Evolutionary conservation across 139 green algal species (phyloP).

Genomic region (Bryopsis sp.): DNA sequence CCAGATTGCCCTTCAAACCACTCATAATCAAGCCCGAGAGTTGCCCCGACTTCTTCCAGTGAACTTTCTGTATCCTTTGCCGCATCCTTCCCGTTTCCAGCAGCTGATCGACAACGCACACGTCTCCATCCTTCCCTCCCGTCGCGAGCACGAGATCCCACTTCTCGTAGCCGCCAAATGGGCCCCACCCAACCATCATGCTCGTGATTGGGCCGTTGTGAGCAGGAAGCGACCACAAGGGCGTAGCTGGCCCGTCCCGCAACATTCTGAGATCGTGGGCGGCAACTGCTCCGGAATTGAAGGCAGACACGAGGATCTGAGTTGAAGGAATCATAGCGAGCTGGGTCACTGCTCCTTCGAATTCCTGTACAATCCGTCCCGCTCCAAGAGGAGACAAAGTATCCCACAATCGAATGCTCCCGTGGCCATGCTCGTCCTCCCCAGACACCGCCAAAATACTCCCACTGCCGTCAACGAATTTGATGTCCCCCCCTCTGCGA

Average conservation of each 20-base stretch:
- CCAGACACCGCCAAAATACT: slow-evolving; percentile 4
- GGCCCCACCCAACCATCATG: slow-evolving; percentile 6
- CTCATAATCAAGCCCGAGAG: slow-evolving; percentile 1
- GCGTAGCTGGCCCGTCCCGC: not conserved
- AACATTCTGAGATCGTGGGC: slow-evolving; percentile 14
- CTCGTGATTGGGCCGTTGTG: slow-evolving; percentile 13
- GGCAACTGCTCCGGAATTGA: not conserved
- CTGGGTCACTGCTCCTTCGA: not conserved
- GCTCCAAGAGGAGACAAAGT: not conserved
- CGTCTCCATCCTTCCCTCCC: not conserved
- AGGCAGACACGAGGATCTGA: not conserved
- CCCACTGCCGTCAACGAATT: slow-evolving; percentile 7
- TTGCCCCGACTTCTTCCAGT: slow-evolving; percentile 11
- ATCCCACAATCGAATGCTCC: slow-evolving; percentile 11
- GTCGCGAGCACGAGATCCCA: slow-evolving; percentile 9
- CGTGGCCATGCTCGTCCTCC: not conserved
- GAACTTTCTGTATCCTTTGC: not conserved
- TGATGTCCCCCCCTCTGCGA: not conserved
- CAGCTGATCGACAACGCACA: not conserved
- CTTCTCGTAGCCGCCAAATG: not conserved
- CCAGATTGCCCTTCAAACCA: slow-evolving; percentile 9
- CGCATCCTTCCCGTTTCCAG: not conserved
- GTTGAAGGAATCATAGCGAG: not conserved
- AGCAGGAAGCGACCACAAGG: slow-evolving; percentile 10
- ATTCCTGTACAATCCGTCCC: slow-evolving; percentile 7